A percentile compares a stretch with the other conserved stretches of the same genome.
Evolutionary conservation across 2,329 filamentous ascomycete genomes (phyloP).

Genomic region (Scedosporium apiospermum): DNA sequence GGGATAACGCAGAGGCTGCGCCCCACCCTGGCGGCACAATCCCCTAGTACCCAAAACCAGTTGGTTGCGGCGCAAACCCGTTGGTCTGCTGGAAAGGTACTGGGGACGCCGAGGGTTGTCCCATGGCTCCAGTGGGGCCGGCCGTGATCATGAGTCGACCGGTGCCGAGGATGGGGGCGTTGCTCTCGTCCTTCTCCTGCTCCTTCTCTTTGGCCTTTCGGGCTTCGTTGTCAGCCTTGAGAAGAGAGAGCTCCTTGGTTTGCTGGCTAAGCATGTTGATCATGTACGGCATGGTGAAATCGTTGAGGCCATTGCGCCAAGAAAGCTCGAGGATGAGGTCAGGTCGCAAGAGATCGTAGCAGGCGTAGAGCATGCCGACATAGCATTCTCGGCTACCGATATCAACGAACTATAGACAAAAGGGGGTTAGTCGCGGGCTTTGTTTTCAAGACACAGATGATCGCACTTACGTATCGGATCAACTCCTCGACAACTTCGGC

Average conservation of each 20-base stretch:
- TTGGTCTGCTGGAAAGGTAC: slow-evolving; percentile 69
- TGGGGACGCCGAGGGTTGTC: slow-evolving; percentile 52
- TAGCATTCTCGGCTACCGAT: slow-evolving; percentile 99
- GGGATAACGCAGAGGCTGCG: background rate
- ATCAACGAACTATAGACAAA: slow-evolving; percentile 71
- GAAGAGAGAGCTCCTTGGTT: slow-evolving; percentile 68
- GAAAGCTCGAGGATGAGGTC: slow-evolving; percentile 92
- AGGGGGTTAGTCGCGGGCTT: background rate
- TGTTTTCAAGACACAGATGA: background rate
- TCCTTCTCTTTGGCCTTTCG: slow-evolving; percentile 68
- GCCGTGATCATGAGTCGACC: slow-evolving; percentile 93
- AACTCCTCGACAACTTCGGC: slow-evolving; percentile 89
- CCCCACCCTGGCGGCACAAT: background rate
- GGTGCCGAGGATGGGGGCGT: slow-evolving; percentile 83
- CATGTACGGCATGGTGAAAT: slow-evolving; percentile 99
- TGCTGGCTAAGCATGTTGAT: slow-evolving; percentile 96
- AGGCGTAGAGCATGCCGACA: slow-evolving; percentile 98
- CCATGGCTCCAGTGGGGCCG: slow-evolving; percentile 52
- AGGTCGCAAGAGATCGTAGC: slow-evolving; percentile 91
- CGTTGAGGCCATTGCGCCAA: slow-evolving; percentile 87
- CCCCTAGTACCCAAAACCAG: slow-evolving; percentile 58
- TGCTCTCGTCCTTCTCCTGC: slow-evolving; percentile 79
- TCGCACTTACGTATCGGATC: slow-evolving; percentile 79
- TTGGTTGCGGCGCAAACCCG: slow-evolving; percentile 81
- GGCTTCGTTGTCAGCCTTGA: slow-evolving; percentile 95